Base-by-base conservation (phyloP, 768 basidiomycete species). In the Daedaleopsis nitida region DNA sequence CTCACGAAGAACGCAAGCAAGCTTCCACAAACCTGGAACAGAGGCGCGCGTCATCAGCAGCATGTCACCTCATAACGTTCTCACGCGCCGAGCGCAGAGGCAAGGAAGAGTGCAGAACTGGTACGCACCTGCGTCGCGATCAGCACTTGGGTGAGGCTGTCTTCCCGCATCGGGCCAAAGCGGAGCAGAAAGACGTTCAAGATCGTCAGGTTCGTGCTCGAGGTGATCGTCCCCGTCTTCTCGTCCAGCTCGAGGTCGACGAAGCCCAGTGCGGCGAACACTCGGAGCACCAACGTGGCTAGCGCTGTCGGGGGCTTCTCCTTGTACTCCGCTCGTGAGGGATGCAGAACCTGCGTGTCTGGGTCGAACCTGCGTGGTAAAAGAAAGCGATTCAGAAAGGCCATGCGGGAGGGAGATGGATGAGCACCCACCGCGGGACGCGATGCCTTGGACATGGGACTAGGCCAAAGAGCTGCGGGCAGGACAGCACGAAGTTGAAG, bases 401-500 rank as follows among this genome's bases (percentile, higher is more conserved):
- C 24, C 12, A 37, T 14, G 16, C 47, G 16, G 48, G 54, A 56
- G 63, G 58, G 27, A 32, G 32, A 19, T 8, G 24, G 13, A 37
- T 50, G 34, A 12, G 10, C 27, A 70, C 85, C 66, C 69, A 95
- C 92, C 85, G 85, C 56, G 97, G 97, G 19, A 99, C 83, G 54
- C 97, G 86, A 76, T 99, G 97, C 52, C 97, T 80, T 6, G 97
- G 97, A 72, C 96, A 98, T 0, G 91, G 89, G 14, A 99, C 92
- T 17, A 99, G 75, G 1, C 93, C 92, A 70, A 98, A 98, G 2
- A 99, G 77, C 71, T 99, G 97, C 12, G 97, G 97, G 66, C 89
- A 92, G 13, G 94, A 96, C 42, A 98, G 79, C 52, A 98, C 57
- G 71, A 99, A 99, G 74, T 99, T 99, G 85, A 98, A 95, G 64